Conservation (phyloP, 75 land plant genomes). For the Pinus taeda region DNA sequence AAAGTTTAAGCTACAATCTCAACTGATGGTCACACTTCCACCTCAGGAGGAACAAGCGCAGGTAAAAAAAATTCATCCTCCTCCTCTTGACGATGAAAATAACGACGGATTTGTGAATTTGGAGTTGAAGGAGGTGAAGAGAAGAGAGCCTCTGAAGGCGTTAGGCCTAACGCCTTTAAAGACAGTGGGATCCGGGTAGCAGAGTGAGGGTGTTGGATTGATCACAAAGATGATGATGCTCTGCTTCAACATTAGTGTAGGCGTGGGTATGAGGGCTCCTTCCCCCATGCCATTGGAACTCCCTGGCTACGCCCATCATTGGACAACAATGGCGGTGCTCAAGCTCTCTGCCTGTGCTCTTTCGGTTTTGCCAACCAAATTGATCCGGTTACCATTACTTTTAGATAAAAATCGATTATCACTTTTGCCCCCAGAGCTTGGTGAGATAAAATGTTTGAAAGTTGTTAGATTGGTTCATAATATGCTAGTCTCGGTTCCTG, state of each 20-base stretch:
- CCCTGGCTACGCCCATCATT: conserved; percentile 52
- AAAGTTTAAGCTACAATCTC: conserved; percentile 89
- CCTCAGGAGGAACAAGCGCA: conserved; percentile 76
- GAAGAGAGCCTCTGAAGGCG: conserved; percentile 76
- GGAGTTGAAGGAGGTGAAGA: conserved; percentile 63
- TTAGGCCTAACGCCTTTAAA: conserved; percentile 34
- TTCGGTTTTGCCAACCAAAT: conserved; percentile 22
- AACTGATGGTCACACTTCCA: conserved; percentile 91
- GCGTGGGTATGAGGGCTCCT: conserved; percentile 8
- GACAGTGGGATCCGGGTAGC: conserved; percentile 71
- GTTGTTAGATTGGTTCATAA: too few relatives aligned
- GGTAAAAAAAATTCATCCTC: conserved; percentile 30
- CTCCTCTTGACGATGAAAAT: conserved; percentile 8
- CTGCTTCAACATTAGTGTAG: conserved; percentile 18
- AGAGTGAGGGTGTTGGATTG: conserved; percentile 81
- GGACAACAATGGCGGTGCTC: conserved; percentile 59
- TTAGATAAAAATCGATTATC: too few relatives aligned
- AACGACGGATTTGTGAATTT: conserved; percentile 36
- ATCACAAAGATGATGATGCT: conserved; percentile 44
- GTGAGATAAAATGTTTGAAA: too few relatives aligned
- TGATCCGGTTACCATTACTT: too few relatives aligned
- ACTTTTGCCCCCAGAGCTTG: too few relatives aligned
- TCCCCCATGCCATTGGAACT: conserved; percentile 30
- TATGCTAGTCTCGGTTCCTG: too few relatives aligned
- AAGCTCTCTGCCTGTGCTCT: conserved; percentile 66